Conservation (phyloP, 1,284 basidiomycete species). For the Ustilago curta region DNA sequence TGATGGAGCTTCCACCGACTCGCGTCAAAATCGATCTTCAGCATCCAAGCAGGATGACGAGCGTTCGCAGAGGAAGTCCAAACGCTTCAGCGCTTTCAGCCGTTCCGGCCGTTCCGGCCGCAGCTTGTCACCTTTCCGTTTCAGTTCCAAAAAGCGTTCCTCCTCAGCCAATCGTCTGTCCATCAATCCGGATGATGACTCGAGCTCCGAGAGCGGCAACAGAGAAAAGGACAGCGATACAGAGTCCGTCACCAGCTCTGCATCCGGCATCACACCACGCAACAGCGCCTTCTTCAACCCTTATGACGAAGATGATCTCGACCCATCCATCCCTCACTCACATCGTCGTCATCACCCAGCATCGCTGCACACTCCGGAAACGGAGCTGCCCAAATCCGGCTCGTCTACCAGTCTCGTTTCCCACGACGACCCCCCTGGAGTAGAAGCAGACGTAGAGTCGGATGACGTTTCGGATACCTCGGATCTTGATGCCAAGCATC, state of each 20-base stretch:
- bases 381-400: slow-evolving; percentile 12
- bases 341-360: slow-evolving; percentile 24
- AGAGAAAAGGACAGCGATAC: slow-evolving; percentile 44
- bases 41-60: slow-evolving; percentile 16
- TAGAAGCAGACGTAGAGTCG: slow-evolving; percentile 42
- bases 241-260: slow-evolving; percentile 39
- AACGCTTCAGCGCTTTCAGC: slow-evolving; percentile 30
- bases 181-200: slow-evolving; percentile 28
- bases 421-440: slow-evolving; percentile 22
- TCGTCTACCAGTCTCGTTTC: slow-evolving; percentile 21
- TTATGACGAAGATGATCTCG: slow-evolving; percentile 31
- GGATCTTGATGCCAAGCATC: slow-evolving; percentile 18
- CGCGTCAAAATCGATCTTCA: slow-evolving; percentile 10
- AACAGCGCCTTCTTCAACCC: slow-evolving; percentile 54
- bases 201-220: slow-evolving; percentile 20
- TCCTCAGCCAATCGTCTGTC: slow-evolving; percentile 32
- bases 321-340: slow-evolving; percentile 14
- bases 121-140: slow-evolving; percentile 45
- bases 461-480: slow-evolving; percentile 23
- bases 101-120: slow-evolving; percentile 30
- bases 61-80: slow-evolving; percentile 20
- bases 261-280: slow-evolving; percentile 46
- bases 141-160: slow-evolving; percentile 32
- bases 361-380: neutral
- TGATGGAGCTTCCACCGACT: slow-evolving; percentile 13